A percentile compares a stretch with the other conserved stretches of the same genome.
Conservation (phyloP, 1,139 yeast genomes). For the Suhomyces maxii region DNA sequence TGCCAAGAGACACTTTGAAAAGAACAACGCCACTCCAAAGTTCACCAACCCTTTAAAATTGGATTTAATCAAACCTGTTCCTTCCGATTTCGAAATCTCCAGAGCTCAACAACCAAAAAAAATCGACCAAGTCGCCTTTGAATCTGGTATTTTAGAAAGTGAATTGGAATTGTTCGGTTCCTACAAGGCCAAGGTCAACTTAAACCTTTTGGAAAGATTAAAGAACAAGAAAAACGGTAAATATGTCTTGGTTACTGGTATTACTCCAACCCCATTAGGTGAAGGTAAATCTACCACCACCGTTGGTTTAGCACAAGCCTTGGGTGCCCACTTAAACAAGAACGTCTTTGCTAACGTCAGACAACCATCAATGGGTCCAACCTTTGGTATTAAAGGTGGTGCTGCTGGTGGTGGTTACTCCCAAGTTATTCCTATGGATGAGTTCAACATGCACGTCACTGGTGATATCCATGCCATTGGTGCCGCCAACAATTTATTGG, state of each 20-base stretch:
- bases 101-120: slow-evolving; percentile 71
- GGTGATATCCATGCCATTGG: slow-evolving; percentile 86
- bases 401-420: slow-evolving; percentile 90
- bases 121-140: slow-evolving; percentile 61
- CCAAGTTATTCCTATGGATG: slow-evolving; percentile 87
- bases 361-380: slow-evolving; percentile 88
- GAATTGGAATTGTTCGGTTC: slow-evolving; percentile 76
- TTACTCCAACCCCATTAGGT: slow-evolving; percentile 81
- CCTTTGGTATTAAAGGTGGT: slow-evolving; percentile 86
- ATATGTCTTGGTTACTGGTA: slow-evolving; percentile 75
- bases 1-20: slow-evolving; percentile 58
- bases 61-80: slow-evolving; percentile 57
- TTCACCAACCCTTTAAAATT: slow-evolving; percentile 55
- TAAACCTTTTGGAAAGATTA: slow-evolving; percentile 73
- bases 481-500: slow-evolving; percentile 74
- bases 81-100: slow-evolving; percentile 75
- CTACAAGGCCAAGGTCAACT: slow-evolving; percentile 71
- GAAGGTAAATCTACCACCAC: slow-evolving; percentile 84
- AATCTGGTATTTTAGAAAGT: slow-evolving; percentile 58
- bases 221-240: slow-evolving; percentile 59
- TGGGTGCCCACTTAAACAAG: slow-evolving; percentile 69
- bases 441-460: slow-evolving; percentile 80
- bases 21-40: slow-evolving; percentile 48
- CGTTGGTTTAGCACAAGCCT: slow-evolving; percentile 75
- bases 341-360: slow-evolving; percentile 78